Evolutionary conservation across 768 basidiomycete species (phyloP), one percentile per base, ranked within the genome.

Genomic region (Multifurca ochricompacta): DNA sequence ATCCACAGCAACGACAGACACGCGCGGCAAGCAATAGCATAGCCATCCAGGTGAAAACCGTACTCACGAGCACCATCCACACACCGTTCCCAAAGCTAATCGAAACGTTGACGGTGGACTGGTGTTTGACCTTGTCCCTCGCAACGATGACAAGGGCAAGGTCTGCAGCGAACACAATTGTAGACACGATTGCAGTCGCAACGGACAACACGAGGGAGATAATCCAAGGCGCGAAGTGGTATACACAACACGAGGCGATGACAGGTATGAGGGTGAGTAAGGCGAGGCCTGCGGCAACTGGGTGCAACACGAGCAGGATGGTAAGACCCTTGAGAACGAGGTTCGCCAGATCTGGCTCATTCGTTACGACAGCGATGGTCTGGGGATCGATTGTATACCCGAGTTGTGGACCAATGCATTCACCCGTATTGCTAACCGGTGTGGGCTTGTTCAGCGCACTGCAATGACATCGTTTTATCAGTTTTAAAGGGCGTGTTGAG

Each of bases 11-110:
- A 52, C 79, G 76, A 62, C 84, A 88, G 14, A 77, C 79, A 28
- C 81, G 73, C 16, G 80, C 78, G 35, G 81, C 79, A 43, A 87
- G 70, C n/a, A 79, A 62, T 28, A 85, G 64, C 32, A 87, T 76
- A 0, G 78, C 78, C 3, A 77, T 40, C 83, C 85, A 88, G 1
- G 77, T 74, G 59, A 79, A 65, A 9, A 78, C 58, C 48, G 79
- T 67, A 14, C 78, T 81, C 4, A 63, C 72, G 37, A 88, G 60
- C n/a, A 80, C 74, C 78, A 90, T 77, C 86, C 86, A 89, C 7
- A 83, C 76, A 8, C 67, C 85, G 56, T 82, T 80, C n/a, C 87
- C 85, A 67, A 78, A 85, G 11, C 66, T 56, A 8, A 83, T 74
- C 0, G 60, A 66, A 25, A 87, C 72, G 41, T 67, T 58, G 42